phyloP scores from a whole-genome alignment of 2,329 filamentous ascomycete genomes.

The Ploettnerulaceae sp. region DNA sequence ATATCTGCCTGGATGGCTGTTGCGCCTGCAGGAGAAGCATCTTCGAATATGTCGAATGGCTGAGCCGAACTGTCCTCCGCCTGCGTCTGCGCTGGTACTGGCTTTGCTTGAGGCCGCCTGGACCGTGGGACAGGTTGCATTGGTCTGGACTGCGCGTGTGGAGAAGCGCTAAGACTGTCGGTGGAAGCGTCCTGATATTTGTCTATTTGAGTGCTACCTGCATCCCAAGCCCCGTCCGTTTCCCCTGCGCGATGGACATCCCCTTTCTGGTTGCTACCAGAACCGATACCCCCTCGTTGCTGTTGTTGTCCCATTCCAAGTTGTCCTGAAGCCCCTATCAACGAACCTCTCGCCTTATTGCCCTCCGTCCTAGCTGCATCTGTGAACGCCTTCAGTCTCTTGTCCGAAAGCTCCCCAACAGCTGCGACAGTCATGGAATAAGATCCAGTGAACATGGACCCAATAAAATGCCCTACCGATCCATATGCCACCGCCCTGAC shows the following conservation, averaged over 20 bases:
- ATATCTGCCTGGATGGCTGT: constrained; percentile 19
- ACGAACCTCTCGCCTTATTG: constrained; percentile 8
- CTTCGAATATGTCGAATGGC: constrained; percentile 28
- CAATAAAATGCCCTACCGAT: constrained; percentile 20
- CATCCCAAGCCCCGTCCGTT: background rate
- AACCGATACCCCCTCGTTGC: background rate
- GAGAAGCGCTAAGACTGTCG: background rate
- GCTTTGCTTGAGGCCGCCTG: constrained; percentile 4
- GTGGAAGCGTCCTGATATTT: constrained; percentile 12
- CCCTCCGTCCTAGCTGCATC: constrained; percentile 11
- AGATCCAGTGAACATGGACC: constrained; percentile 20
- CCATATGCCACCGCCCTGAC: constrained; percentile 24
- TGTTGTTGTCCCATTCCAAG: constrained; percentile 7
- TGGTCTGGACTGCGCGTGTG: background rate
- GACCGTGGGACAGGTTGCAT: background rate
- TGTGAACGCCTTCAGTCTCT: constrained; percentile 25
- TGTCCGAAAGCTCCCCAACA: constrained; percentile 28
- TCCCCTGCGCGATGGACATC: background rate
- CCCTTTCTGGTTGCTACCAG: constrained; percentile 1
- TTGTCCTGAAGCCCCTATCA: constrained; percentile 5
- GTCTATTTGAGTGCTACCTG: constrained; percentile 7
- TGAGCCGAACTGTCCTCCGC: constrained; percentile 10
- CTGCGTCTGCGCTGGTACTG: constrained; percentile 3
- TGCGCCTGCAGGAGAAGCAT: constrained; percentile 30
- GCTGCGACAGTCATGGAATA: constrained; percentile 26